Percentiles rank a stretch among this genome's conserved stretches.
Evolutionary conservation across 2,329 filamentous ascomycete genomes (phyloP).

Genomic region (Stemphylium beticola): DNA sequence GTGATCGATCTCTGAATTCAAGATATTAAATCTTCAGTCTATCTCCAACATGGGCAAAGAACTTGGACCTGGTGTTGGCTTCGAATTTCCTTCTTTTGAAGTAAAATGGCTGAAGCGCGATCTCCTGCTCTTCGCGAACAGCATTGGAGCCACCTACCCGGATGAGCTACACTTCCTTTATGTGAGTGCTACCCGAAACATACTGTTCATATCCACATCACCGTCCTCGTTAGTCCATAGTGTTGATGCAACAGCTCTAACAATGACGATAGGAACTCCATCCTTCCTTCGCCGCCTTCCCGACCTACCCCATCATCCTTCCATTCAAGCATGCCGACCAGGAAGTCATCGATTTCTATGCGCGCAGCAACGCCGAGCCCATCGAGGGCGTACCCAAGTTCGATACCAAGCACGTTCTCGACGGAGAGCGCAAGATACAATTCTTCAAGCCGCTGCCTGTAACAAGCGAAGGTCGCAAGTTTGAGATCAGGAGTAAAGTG

Average conservation of each 20-base stretch:
- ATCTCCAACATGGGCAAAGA: slow-evolving; percentile 39
- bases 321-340: slow-evolving; percentile 79
- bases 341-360: slow-evolving; percentile 87
- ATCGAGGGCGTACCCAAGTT: slow-evolving; percentile 81
- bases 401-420: slow-evolving; percentile 75
- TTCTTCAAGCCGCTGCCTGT: slow-evolving; percentile 78
- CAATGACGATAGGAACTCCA: slow-evolving; percentile 73
- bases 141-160: slow-evolving; percentile 76
- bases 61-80: slow-evolving; percentile 66
- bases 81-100: slow-evolving; percentile 76
- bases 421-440: slow-evolving; percentile 81
- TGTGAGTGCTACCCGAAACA: slow-evolving; percentile 56
- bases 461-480: slow-evolving; percentile 72
- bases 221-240: not conserved
- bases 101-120: slow-evolving; percentile 90
- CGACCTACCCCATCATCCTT: slow-evolving; percentile 83
- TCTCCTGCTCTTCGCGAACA: slow-evolving; percentile 86
- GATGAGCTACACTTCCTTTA: slow-evolving; percentile 94
- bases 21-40: not conserved
- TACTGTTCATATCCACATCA: not conserved
- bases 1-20: not conserved
- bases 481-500: slow-evolving; percentile 79
- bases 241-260: slow-evolving; percentile 4
- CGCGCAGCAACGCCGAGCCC: slow-evolving; percentile 66
- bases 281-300: slow-evolving; percentile 85